phyloP scores from a whole-genome alignment of 495 filamentous ascomycete genomes.

The Podospora tetraspora region DNA sequence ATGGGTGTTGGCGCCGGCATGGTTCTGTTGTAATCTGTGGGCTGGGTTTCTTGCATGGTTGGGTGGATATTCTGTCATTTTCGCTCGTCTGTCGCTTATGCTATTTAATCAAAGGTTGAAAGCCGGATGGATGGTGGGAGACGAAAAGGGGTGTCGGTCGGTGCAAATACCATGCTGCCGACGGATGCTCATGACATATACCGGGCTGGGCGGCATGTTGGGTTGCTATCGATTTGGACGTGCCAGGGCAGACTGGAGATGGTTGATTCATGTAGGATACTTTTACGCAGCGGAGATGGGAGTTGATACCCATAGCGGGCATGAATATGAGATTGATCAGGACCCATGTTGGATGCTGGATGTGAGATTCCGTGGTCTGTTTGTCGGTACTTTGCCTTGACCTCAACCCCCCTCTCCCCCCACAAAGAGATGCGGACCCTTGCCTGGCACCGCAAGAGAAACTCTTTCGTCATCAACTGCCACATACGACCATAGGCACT shows the following conservation, averaged over 20 bases:
- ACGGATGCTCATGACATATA: neutral
- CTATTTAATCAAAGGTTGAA: neutral
- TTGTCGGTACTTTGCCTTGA: neutral
- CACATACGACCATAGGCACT: neutral
- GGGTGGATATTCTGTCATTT: neutral
- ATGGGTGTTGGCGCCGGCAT: slow-evolving; percentile 65
- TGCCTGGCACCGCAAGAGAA: neutral
- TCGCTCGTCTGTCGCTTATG: neutral
- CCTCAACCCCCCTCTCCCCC: neutral
- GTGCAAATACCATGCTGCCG: neutral
- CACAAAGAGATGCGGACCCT: neutral
- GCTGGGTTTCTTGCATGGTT: neutral
- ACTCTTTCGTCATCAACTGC: neutral
- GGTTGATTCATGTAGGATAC: slow-evolving; percentile 1
- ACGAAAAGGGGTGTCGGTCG: neutral
- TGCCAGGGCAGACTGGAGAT: neutral
- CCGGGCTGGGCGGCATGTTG: neutral
- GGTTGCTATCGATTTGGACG: neutral
- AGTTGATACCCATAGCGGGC: neutral
- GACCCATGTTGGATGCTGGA: neutral
- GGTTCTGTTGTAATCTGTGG: slow-evolving; percentile 63
- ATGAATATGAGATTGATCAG: slow-evolving; percentile 2
- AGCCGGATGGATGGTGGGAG: neutral
- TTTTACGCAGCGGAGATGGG: neutral
- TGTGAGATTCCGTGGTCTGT: neutral